Evolutionary conservation across 148 eudicot species (phyloP).

Genomic region (Rheum nobile): DNA sequence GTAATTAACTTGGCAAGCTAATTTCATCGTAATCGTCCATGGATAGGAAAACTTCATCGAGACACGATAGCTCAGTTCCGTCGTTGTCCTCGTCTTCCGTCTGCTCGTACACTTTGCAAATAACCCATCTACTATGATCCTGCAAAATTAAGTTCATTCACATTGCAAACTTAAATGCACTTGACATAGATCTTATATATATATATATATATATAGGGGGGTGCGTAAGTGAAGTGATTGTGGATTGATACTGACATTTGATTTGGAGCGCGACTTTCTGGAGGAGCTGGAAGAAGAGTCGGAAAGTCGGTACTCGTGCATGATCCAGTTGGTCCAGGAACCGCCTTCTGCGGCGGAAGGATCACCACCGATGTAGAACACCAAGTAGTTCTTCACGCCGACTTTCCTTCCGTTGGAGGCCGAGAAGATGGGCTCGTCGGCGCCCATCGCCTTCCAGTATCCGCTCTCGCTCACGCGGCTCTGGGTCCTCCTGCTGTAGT

Average conservation of each 20-base stretch:
- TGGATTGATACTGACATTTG: neutral
- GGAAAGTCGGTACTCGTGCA: constrained; percentile 75
- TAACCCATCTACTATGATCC: constrained; percentile 76
- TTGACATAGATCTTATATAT: too few species aligned
- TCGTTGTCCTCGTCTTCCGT: constrained; percentile 28
- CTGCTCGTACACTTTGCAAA: constrained; percentile 70
- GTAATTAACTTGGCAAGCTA: constrained; percentile 41
- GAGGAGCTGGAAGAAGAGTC: constrained; percentile 23
- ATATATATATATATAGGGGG: too few species aligned
- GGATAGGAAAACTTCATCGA: constrained; percentile 88
- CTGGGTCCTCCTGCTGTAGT: constrained; percentile 61
- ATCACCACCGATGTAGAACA: constrained; percentile 58
- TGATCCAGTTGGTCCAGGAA: constrained; percentile 60
- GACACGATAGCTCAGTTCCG: constrained; percentile 59
- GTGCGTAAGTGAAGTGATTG: too few species aligned
- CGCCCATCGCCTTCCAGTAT: constrained; percentile 56
- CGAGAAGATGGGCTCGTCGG: constrained; percentile 52
- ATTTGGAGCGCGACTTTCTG: constrained; percentile 21
- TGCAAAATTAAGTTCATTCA: constrained; percentile 3
- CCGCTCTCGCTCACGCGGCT: constrained; percentile 44
- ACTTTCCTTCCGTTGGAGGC: constrained; percentile 27
- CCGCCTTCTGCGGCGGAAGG: constrained; percentile 21
- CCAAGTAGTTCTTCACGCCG: constrained; percentile 46
- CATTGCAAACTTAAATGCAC: neutral
- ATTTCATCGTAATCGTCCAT: constrained; percentile 81